These are phyloP conservation scores for Epichloe uncinata DNA, from an alignment of 2,329 filamentous ascomycete genomes.

Conservation along the genomic window DNA sequence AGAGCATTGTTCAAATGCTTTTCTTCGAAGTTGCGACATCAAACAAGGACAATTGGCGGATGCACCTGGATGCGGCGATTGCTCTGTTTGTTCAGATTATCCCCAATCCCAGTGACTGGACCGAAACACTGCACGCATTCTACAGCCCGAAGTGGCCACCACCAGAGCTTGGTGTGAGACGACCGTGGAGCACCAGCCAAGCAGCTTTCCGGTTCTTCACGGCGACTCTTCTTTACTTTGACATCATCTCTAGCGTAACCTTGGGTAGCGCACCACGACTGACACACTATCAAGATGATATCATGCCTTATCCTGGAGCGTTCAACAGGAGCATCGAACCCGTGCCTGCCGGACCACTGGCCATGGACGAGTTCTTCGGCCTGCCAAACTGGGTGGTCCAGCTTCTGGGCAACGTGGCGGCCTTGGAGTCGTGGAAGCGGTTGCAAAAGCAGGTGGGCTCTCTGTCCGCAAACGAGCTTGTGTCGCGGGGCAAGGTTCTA, in stretches of 20 bases:
- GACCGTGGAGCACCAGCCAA: constrained; percentile 32
- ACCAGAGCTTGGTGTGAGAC: constrained; percentile 16
- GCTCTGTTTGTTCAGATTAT: constrained; percentile 35
- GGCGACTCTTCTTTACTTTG: constrained; percentile 33
- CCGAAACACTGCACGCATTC: constrained; percentile 19
- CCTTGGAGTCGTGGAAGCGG: constrained; percentile 43
- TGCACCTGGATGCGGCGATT: constrained; percentile 36
- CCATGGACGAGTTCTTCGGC: constrained; percentile 39
- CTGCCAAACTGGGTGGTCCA: constrained; percentile 44
- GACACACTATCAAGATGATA: constrained; percentile 24
- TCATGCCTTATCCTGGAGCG: constrained; percentile 22
- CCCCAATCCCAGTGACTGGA: constrained; percentile 23
- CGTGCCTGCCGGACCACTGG: constrained; percentile 18
- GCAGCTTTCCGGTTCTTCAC: constrained; percentile 34
- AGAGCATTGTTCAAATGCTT: constrained; percentile 39
- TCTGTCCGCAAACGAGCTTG: constrained; percentile 32
- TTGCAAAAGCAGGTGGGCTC: constrained; percentile 27
- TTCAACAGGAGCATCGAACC: constrained; percentile 9
- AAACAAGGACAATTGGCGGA: constrained; percentile 34
- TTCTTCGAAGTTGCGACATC: constrained; percentile 35
- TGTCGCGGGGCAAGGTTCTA: constrained; percentile 29
- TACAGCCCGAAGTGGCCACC: constrained; percentile 22
- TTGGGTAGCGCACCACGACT: constrained; percentile 29
- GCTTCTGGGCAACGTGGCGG: constrained; percentile 38
- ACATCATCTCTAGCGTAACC: constrained; percentile 36